Conservation (phyloP, 371 early-diverging fungal genomes). For the Rhizomucor miehei region DNA sequence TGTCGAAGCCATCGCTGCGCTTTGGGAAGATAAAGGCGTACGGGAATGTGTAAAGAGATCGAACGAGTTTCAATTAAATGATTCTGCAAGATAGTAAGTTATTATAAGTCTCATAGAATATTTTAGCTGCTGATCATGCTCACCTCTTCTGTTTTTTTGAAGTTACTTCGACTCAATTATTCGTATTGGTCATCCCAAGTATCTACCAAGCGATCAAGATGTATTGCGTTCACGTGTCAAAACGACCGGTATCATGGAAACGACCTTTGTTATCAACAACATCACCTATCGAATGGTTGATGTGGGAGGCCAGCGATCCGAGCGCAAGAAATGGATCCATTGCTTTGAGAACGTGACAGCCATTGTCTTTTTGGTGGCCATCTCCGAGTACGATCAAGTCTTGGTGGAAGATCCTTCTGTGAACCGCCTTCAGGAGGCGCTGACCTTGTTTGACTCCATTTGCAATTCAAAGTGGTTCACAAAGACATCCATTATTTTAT, state of each 20-base stretch:
- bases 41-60: slow-evolving; percentile 69
- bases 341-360: slow-evolving; percentile 95
- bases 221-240: slow-evolving; percentile 78
- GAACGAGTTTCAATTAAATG: slow-evolving; percentile 85
- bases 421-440: slow-evolving; percentile 61
- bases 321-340: slow-evolving; percentile 94
- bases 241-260: slow-evolving; percentile 86
- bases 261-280: slow-evolving; percentile 75
- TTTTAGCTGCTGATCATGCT: too few relatives aligned
- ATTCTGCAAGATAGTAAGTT: slow-evolving; percentile 78
- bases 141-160: too few relatives aligned
- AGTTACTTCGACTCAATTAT: slow-evolving; percentile 86
- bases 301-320: slow-evolving; percentile 92
- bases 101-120: too few relatives aligned
- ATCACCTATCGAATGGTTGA: slow-evolving; percentile 88
- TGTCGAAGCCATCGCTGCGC: slow-evolving; percentile 65
- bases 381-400: slow-evolving; percentile 91
- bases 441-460: slow-evolving; percentile 71
- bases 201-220: slow-evolving; percentile 86
- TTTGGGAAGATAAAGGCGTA: slow-evolving; percentile 82
- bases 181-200: slow-evolving; percentile 72
- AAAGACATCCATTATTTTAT: slow-evolving; percentile 77
- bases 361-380: slow-evolving; percentile 88
- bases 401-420: slow-evolving; percentile 89
- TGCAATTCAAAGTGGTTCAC: slow-evolving; percentile 80